Evolutionary conservation across 208 protist species (phyloP), one percentile per base, ranked within the genome.

Genomic region (Leptomonas seymouri): DNA sequence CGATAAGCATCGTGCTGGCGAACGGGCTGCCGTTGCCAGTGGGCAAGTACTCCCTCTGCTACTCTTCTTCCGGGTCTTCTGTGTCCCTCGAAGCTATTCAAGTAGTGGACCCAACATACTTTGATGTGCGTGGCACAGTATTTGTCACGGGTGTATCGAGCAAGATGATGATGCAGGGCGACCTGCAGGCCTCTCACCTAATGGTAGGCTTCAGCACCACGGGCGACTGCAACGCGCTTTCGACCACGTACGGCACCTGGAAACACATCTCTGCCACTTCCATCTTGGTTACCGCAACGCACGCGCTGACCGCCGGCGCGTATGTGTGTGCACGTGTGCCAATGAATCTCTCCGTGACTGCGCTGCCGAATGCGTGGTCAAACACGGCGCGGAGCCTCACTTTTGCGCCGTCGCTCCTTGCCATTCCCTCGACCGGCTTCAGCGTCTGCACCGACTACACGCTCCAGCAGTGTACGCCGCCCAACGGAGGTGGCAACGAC

Each of bases 271-370:
- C 34, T 34, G 48, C 48, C 51, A 74, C 57, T 18, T 27, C 68
- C 30, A 84, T 90, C 59, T 39, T 48, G 11, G 77, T 90, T 60
- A 76, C 27, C 14, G 81, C 85, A 1, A 66, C 31, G 23, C 41
- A 28, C 3, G 21, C 58, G 36, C 18, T n/a, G 3, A 23, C 3
- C 27, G 23, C 18, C 14, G 44, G 57, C 31, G 55, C 85, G 34
- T 90, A 81, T 48, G 58, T 90, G n/a, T 90, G 85, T 55, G 81
- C 85, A 2, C 59, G 44, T 7, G 70, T 78, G 14, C 77, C 81
- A 18, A 51, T 79, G 15, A 90, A 90, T 67, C 46, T 57, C 41
- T 68, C 81, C 16, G 45, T 78, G 44, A 67, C 76, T 20, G 53
- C 67, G 11, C 27, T 90, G 53, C 85, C 84, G 31, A 41, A 46